Evolutionary conservation across 495 filamentous ascomycete genomes (phyloP), one percentile per base, ranked within the genome.

Genomic region (Aspergillus leporis): DNA sequence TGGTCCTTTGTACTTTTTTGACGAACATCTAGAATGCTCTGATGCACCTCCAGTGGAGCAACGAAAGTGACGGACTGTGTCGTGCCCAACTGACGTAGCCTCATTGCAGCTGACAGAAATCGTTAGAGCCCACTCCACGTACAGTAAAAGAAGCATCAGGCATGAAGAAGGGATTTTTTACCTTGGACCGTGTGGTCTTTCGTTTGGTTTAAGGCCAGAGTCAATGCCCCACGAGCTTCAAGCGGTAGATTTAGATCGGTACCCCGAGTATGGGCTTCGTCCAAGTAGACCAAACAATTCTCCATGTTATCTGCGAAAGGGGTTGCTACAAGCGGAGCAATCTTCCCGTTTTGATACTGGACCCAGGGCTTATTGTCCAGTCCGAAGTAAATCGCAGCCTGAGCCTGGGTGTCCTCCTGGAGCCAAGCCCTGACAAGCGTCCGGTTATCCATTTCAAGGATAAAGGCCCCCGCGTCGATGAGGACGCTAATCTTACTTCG

Each of bases 121-220:
- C 4, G 45, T 64, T 51, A 55, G 53, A 22, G 9, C 19, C 5
- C 3, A 2, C 43, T 22, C n/a, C n/a, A n/a, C n/a, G n/a, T n/a
- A n/a, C n/a, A n/a, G n/a, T n/a, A n/a, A n/a, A n/a, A n/a, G n/a
- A n/a, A n/a, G n/a, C n/a, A n/a, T n/a, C n/a, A n/a, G n/a, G n/a
- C n/a, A n/a, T n/a, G n/a, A n/a, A n/a, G n/a, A n/a, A n/a, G n/a
- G n/a, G n/a, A n/a, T n/a, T n/a, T n/a, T n/a, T n/a, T 76, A 89
- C 87, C 87, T 83, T 93, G 90, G 0, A 90, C 87, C 1, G 88
- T 74, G 30, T 81, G 76, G 52, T 92, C 89, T 65, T 93, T 91
- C 0, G 86, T 86, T 18, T 88, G 70, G 34, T 78, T 74, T 0
- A 84, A 79, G 0, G 88, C 87, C 1, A 93, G 71, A 0, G 88